Evolutionary conservation across 257 asterid species (phyloP).

Genomic region (Voacanga thouarsii): DNA sequence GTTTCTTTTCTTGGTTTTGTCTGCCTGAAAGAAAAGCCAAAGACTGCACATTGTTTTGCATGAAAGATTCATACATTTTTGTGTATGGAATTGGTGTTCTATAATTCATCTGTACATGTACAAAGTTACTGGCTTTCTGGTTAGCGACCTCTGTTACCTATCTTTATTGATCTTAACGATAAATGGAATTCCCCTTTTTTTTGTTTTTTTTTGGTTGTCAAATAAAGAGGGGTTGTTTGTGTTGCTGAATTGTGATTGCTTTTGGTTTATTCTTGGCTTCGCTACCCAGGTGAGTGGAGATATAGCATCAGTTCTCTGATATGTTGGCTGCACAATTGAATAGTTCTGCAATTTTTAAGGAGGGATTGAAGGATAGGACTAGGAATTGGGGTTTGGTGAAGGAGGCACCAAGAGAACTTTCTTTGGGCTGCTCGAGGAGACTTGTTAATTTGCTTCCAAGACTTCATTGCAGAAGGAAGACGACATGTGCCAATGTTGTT

Average conservation of each 20-base stretch:
- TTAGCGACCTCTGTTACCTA: neutral
- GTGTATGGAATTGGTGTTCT: neutral
- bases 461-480: conserved; percentile 18
- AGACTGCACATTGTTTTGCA: neutral
- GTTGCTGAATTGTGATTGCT: neutral
- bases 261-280: neutral
- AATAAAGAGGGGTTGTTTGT: neutral
- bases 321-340: conserved; percentile 57
- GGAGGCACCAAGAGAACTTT: conserved; percentile 3
- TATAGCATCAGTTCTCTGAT: neutral
- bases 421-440: conserved; percentile 15
- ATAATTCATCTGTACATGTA: neutral
- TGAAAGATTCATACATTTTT: neutral
- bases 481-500: conserved; percentile 17
- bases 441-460: conserved; percentile 18
- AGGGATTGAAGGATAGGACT: conserved; percentile 22
- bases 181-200: neutral
- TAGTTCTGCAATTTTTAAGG: conserved; percentile 28
- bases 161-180: neutral
- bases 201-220: neutral
- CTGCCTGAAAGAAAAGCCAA: neutral
- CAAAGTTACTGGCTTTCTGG: neutral
- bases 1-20: neutral
- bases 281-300: neutral
- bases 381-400: conserved; percentile 20